Percentiles rank a stretch among this genome's conserved stretches.
These are phyloP conservation scores for Aleurites moluccanus DNA, from an alignment of 441 rosid genomes.

Conservation along the genomic window DNA sequence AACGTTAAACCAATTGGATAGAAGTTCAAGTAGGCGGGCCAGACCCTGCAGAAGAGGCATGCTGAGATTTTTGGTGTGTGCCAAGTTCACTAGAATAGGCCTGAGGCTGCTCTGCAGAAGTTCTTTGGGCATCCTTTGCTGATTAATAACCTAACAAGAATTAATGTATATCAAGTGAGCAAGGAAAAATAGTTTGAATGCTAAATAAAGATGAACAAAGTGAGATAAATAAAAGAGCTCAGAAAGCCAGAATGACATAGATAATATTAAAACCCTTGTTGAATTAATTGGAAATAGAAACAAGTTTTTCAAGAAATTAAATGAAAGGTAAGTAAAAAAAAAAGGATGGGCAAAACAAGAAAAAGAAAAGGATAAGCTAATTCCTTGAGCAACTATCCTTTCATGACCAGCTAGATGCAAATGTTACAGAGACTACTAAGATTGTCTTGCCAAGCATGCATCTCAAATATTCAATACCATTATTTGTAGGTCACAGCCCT, in stretches of 20 bases:
- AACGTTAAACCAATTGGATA: conserved; percentile 98
- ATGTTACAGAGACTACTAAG: background rate
- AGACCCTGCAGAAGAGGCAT: conserved; percentile 99
- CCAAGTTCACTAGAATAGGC: conserved; percentile 96
- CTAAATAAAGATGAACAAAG: background rate
- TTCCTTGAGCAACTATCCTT: background rate
- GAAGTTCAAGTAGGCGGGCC: conserved; percentile 97
- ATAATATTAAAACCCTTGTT: background rate
- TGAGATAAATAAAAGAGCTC: background rate
- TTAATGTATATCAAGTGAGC: background rate
- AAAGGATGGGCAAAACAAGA: background rate
- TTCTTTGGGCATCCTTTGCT: conserved; percentile 98
- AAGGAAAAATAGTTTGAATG: background rate
- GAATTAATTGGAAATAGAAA: background rate
- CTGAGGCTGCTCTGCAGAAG: conserved; percentile 98
- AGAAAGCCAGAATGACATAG: background rate
- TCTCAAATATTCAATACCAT: background rate
- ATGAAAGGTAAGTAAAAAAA: background rate
- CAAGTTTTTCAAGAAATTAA: background rate
- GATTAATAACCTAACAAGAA: conserved; percentile 80
- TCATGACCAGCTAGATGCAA: background rate
- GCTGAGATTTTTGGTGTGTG: conserved; percentile 96
- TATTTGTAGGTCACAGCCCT: background rate
- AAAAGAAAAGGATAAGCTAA: no score
- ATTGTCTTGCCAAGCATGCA: background rate